Base-by-base conservation (phyloP, 2,329 filamentous ascomycete genomes). In the Fusarium pininemorale region DNA sequence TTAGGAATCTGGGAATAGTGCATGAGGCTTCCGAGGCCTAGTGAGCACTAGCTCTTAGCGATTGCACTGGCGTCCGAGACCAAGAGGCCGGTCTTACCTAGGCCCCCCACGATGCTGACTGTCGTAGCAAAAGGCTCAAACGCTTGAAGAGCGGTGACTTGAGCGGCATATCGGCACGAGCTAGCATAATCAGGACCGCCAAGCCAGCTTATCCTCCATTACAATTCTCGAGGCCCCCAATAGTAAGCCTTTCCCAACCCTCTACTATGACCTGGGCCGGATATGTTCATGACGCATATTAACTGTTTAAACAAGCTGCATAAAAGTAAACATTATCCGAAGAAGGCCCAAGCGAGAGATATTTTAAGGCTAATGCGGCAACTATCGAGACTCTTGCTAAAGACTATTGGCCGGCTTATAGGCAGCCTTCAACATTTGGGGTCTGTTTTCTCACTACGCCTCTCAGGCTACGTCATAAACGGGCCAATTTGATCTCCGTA, bases 291-390 rank as follows among this genome's bases (percentile, higher is more conserved):
- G 24, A 13, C 28, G 4, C 7, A 54, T 9, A 26, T 28, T 28
- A 7, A 9, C 24, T 3, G 13, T 4, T 8, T 0, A 24, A 24
- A 2, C 3, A 20, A 1, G 0, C 3, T 51, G 4, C n/a, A 24
- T 14, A 1, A 24, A 4, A 24, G 4, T 0, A 24, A 8, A 1
- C 2, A 4, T n/a, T 3, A n/a, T 7, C 14, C 24, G 18, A 28
- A 28, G 11, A 28, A 22, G n/a, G 1, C 6, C 7, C 18, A 54
- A 8, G 14, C 3, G 7, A 12, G 14, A 39, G 11, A 16, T 0
- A 28, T 18, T n/a, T 11, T 24, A n/a, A 28, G 51, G 24, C 24
- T 24, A 7, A n/a, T 32, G 22, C 16, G 22, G 9, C 38, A 45
- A 9, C 26, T 22, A 32, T 10, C 45, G 28, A 45, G 22, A n/a